Evolutionary conservation across 2,329 filamentous ascomycete genomes (phyloP), one percentile per base, ranked within the genome.

Genomic region (Paraphoma sp.): DNA sequence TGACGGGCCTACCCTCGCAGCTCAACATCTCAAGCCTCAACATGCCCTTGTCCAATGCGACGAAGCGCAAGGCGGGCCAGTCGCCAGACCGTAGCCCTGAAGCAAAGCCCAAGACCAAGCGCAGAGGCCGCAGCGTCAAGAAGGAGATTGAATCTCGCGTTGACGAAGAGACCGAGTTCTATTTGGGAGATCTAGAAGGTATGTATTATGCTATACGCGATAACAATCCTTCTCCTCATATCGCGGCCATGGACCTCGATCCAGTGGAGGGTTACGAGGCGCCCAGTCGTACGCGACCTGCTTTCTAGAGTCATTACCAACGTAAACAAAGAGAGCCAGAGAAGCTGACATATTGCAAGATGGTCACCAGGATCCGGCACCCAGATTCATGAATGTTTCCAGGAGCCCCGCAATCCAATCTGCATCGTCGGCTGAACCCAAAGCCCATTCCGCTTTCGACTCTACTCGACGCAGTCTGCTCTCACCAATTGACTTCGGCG

Each of bases 81-180:
- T 56, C 57, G 28, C 59, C 59, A 10, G 49, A 47, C 1, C 16
- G 10, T 9, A 57, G 51, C n/a, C 56, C 56, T 33, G 18, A 53
- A 16, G 48, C 45, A n/a, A 56, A 54, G 48, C 48, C 41, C 10
- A 40, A 38, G 7, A n/a, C 33, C 14, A 52, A 56, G 36, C 55
- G 45, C 16, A 45, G 28, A 40, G 23, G 3, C 29, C 40, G 29
- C 36, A 17, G 31, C 23, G n/a, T 31, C 29, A 51, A 42, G 31
- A 18, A 48, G 16, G 48, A 23, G 23, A 23, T 23, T 23, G 23
- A 23, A 23, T n/a, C n/a, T n/a, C 23, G 23, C 23, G 23, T 2
- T 23, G 23, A 23, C 5, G 23, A 23, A 23, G 23, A 23, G 23
- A 23, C 5, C 23, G 23, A 23, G 5, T 5, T 5, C 23, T 23